phyloP scores from a whole-genome alignment of 306 rosid genomes.

The Mimosa bimucronata region DNA sequence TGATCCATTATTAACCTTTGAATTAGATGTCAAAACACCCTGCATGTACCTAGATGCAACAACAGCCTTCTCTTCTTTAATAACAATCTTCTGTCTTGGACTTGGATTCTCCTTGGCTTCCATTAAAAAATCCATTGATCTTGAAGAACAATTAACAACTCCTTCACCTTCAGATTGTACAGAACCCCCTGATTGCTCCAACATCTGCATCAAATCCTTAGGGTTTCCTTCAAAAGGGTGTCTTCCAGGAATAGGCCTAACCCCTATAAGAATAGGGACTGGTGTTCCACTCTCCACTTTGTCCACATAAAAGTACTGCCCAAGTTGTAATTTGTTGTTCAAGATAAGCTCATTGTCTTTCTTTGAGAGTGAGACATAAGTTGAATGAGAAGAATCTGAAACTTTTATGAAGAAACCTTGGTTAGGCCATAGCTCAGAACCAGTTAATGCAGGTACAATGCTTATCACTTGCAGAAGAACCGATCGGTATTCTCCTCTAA shows the following conservation, averaged over 20 bases:
- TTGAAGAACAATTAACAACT: slow-evolving; percentile 38
- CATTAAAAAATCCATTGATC: slow-evolving; percentile 41
- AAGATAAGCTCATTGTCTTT: slow-evolving; percentile 84
- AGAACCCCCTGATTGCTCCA: slow-evolving; percentile 62
- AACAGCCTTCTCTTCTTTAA: slow-evolving; percentile 79
- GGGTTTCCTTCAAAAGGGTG: slow-evolving; percentile 88
- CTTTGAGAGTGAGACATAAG: slow-evolving; percentile 78
- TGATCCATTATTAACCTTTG: slow-evolving; percentile 46
- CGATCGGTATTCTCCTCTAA: slow-evolving; percentile 64
- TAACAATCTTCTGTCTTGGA: slow-evolving; percentile 68
- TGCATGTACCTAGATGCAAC: slow-evolving; percentile 96
- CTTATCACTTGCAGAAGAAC: slow-evolving; percentile 70
- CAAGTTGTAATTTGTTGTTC: slow-evolving; percentile 88
- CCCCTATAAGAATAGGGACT: slow-evolving; percentile 76
- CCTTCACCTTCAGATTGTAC: slow-evolving; percentile 42
- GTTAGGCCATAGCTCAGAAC: slow-evolving; percentile 81
- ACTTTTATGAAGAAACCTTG: slow-evolving; percentile 86
- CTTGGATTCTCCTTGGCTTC: slow-evolving; percentile 58
- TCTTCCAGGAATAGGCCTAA: slow-evolving; percentile 78
- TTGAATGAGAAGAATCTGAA: slow-evolving; percentile 92
- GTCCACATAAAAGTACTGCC: slow-evolving; percentile 92
- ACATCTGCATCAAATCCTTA: slow-evolving; percentile 94
- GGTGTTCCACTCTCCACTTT: slow-evolving; percentile 72
- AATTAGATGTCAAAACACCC: slow-evolving; percentile 61
- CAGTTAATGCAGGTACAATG: slow-evolving; percentile 68